These are phyloP conservation scores for Diplodia seriata DNA, from an alignment of 2,329 filamentous ascomycete genomes.

Conservation along the genomic window DNA sequence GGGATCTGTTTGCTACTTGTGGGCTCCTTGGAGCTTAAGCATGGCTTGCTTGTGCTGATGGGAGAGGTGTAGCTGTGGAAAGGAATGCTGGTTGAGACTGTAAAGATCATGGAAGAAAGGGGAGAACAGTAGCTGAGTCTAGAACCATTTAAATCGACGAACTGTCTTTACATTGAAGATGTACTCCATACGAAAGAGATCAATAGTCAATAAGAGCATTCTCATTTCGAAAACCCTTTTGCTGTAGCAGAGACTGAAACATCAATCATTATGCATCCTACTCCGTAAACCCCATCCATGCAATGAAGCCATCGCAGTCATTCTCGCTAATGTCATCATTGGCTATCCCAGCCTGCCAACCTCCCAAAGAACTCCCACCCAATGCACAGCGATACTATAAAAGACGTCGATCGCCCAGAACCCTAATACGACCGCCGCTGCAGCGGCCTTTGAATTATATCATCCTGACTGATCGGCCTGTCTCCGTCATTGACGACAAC, in stretches of 20 bases:
- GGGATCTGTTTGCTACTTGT: background rate
- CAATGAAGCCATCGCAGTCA: background rate
- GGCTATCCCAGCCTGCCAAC: background rate
- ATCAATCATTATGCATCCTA: background rate
- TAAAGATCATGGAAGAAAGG: too few species aligned
- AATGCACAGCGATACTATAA: background rate
- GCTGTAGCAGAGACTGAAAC: background rate
- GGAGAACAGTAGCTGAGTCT: too few species aligned
- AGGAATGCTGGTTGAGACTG: too few species aligned
- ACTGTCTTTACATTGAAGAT: too few species aligned
- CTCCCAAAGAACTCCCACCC: background rate
- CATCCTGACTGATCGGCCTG: constrained; percentile 72
- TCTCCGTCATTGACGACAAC: constrained; percentile 92
- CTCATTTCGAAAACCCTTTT: background rate
- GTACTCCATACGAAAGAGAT: too few species aligned
- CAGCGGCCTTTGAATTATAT: constrained; percentile 71
- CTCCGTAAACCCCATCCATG: background rate
- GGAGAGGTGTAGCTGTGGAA: too few species aligned
- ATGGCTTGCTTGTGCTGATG: too few species aligned
- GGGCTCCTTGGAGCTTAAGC: too few species aligned
- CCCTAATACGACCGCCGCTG: constrained; percentile 16
- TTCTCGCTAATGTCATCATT: background rate
- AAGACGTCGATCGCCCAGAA: background rate
- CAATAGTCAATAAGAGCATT: background rate
- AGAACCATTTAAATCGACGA: too few species aligned